Base-by-base conservation (phyloP, 1,284 basidiomycete genomes). In the Ceratobasidium theobromae region DNA sequence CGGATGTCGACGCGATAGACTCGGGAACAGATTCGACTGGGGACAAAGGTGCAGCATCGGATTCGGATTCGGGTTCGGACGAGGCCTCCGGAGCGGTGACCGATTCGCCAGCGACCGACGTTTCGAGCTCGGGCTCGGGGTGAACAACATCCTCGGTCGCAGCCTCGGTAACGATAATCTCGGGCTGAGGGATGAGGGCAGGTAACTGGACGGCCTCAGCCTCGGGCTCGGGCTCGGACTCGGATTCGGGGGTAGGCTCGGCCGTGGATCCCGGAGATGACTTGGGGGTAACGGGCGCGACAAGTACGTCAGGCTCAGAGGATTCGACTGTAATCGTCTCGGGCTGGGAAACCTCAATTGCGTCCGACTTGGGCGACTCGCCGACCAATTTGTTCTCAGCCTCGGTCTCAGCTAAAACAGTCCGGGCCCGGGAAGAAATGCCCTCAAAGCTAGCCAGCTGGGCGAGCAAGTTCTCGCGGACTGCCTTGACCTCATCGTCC, bases 401-500 rank as follows among this genome's bases (percentile, higher is more conserved):
- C 18, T 46, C 6, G 43, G 43, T n/a, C n/a, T 55, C 53, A n/a
- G 43, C 33, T 43, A 38, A 33, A 27, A 38, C 21, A 9, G 53
- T 38, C 35, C 35, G 9, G 16, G 35, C 16, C n/a, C n/a, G n/a
- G n/a, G n/a, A n/a, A n/a, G n/a, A n/a, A n/a, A n/a, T n/a, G n/a
- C n/a, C n/a, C 8, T 8, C 35, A 25, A 28, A 14, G 16, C 41
- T 28, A 11, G 55, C 27, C 40, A 58, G 30, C 4, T 43, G 25
- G 27, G 43, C 55, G 16, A 48, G 43, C 41, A 58, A 33, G 5
- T 25, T 35, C 28, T 58, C 43, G 2, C 55, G 55, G 6, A 58
- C 55, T 14, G 43, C 41, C 55, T 58, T 58, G 55, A 58, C 41
- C 18, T 58, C 55, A 16, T 32, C 30, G 43, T 55, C 53, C 16